These are phyloP conservation scores for Rhodomyrtus tomentosa DNA, from an alignment of 345 rosid genomes.

Conservation along the genomic window DNA sequence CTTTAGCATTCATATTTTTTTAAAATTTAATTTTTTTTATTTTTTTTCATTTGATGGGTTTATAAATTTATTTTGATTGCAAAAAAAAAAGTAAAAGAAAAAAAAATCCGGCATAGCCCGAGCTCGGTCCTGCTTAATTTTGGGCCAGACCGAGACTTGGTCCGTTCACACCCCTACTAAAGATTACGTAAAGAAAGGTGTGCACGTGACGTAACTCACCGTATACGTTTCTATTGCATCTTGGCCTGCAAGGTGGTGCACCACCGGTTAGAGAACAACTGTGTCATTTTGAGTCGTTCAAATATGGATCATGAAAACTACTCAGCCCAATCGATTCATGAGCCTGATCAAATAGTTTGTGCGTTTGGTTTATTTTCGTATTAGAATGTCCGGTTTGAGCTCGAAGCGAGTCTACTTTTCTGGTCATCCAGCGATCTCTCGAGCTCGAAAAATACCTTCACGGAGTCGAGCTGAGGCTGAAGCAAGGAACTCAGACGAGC, in stretches of 20 bases:
- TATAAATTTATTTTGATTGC: no score
- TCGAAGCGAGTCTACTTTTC: neutral
- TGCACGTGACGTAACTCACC: neutral
- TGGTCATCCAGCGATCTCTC: no score
- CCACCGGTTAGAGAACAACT: neutral
- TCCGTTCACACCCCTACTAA: no score
- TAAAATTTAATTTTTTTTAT: no score
- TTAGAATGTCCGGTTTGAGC: neutral
- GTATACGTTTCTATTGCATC: neutral
- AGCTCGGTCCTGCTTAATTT: no score
- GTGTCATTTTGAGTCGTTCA: neutral
- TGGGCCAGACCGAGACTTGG: no score
- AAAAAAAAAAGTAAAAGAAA: no score
- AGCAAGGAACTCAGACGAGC: neutral
- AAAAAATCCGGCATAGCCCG: no score
- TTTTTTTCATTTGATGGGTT: no score
- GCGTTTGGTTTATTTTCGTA: neutral
- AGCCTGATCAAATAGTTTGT: no score
- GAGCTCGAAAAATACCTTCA: accelerated
- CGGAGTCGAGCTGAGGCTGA: neutral
- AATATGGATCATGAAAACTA: neutral
- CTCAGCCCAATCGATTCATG: neutral
- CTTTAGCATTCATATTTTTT: no score
- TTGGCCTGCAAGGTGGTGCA: neutral
- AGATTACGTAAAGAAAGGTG: no score